These are phyloP conservation scores for Podila horticola DNA, from an alignment of 192 early-diverging fungal genomes.

Conservation along the genomic window DNA sequence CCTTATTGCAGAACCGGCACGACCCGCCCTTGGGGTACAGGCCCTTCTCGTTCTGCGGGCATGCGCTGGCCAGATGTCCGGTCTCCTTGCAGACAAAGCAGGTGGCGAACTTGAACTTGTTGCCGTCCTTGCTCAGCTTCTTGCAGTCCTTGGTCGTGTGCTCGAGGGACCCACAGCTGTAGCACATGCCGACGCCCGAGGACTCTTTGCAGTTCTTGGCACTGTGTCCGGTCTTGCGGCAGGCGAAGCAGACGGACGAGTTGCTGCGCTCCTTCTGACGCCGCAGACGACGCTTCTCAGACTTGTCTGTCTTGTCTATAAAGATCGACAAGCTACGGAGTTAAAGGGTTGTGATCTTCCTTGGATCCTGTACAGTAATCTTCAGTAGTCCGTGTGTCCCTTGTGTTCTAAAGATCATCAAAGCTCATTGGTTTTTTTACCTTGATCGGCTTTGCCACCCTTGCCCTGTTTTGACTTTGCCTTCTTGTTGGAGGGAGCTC, in stretches of 20 bases:
- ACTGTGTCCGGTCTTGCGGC: slow-evolving; percentile 85
- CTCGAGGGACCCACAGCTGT: slow-evolving; percentile 87
- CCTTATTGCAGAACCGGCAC: slow-evolving; percentile 90
- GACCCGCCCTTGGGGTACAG: slow-evolving; percentile 91
- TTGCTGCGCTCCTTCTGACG: slow-evolving; percentile 47
- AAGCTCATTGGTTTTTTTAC: not conserved
- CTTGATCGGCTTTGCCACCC: slow-evolving; percentile 13
- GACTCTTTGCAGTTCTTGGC: slow-evolving; percentile 84
- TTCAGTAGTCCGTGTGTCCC: too few relatives aligned
- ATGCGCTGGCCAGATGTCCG: slow-evolving; percentile 86
- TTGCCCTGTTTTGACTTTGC: slow-evolving; percentile 16
- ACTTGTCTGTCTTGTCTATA: slow-evolving; percentile 24
- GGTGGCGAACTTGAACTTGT: slow-evolving; percentile 78
- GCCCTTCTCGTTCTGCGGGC: slow-evolving; percentile 90
- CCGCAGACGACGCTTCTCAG: slow-evolving; percentile 44
- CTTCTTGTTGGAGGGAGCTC: slow-evolving; percentile 9
- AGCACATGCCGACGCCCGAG: slow-evolving; percentile 77
- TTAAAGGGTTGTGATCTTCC: too few relatives aligned
- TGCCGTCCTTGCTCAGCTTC: slow-evolving; percentile 59
- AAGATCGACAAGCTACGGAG: not conserved
- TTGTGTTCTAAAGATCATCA: too few relatives aligned
- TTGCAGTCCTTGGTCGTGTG: slow-evolving; percentile 86
- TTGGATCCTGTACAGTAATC: too few relatives aligned
- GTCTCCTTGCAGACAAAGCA: slow-evolving; percentile 89
- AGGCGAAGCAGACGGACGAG: slow-evolving; percentile 79